These are phyloP conservation scores for Ustilago curta DNA, from an alignment of 1,284 basidiomycete species.

Conservation along the genomic window DNA sequence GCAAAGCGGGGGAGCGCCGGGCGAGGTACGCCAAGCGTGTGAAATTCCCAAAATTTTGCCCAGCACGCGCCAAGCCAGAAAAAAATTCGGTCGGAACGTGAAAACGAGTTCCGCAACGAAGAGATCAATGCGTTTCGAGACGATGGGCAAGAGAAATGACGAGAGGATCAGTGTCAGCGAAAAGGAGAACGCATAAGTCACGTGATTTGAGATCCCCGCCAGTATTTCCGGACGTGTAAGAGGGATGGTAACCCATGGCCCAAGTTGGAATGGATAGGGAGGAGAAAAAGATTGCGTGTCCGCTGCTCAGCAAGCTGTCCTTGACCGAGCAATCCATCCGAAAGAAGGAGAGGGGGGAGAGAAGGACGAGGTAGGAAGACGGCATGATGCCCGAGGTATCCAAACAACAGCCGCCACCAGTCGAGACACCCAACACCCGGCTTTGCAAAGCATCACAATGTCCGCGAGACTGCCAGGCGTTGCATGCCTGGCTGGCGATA, in stretches of 20 bases:
- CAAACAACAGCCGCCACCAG: not conserved
- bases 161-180: constrained; percentile 10
- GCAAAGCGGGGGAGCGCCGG: no score
- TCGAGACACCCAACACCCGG: constrained; percentile 1
- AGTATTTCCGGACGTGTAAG: constrained; percentile 6
- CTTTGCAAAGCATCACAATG: no score
- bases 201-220: constrained; percentile 20
- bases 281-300: constrained; percentile 10
- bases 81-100: not conserved
- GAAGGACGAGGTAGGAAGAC: not conserved
- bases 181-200: constrained; percentile 16
- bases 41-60: no score
- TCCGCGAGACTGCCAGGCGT: not conserved
- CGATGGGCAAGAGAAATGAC: constrained; percentile 3
- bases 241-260: not conserved
- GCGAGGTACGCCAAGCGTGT: not conserved
- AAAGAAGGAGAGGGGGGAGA: not conserved
- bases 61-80: no score
- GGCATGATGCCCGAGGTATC: no score
- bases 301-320: constrained; percentile 49
- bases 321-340: not conserved
- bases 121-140: not conserved
- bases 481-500: not conserved
- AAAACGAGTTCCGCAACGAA: not conserved
- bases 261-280: not conserved